These are phyloP conservation scores for Chalara sp. DNA, from an alignment of 2,329 filamentous ascomycete species.

Conservation along the genomic window DNA sequence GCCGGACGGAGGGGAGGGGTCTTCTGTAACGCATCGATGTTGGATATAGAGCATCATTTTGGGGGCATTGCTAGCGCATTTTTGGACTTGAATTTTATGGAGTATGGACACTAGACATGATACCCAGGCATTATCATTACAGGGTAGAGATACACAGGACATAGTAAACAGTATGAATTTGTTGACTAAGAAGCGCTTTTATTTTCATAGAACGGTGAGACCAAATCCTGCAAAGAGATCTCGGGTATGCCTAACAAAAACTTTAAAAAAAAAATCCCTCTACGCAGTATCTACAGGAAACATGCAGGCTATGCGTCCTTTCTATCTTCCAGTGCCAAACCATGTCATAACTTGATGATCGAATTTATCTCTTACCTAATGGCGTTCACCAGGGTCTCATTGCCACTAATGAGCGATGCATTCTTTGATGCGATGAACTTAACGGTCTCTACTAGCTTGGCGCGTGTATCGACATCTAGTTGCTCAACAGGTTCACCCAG, in stretches of 20 bases:
- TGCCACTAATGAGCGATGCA: constrained; percentile 20
- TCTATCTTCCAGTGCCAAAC: constrained; percentile 7
- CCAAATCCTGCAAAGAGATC: no score
- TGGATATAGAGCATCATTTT: no score
- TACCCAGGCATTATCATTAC: neutral
- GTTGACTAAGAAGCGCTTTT: no score
- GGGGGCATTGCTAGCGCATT: neutral
- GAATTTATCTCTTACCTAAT: constrained; percentile 9
- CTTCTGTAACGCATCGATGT: neutral
- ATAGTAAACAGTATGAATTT: neutral
- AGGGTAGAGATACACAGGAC: neutral
- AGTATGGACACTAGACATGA: neutral
- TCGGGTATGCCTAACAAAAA: no score
- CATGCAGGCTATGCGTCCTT: neutral
- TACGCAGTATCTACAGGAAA: neutral
- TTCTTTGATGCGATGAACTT: constrained; percentile 26
- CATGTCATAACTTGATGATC: constrained; percentile 15
- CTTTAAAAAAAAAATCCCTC: no score
- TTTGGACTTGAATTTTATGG: constrained; percentile 1
- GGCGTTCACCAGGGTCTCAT: constrained; percentile 14
- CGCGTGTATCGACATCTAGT: constrained; percentile 64
- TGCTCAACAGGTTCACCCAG: constrained; percentile 67
- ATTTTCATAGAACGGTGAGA: no score
- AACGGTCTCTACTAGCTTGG: constrained; percentile 59
- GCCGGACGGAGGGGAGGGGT: neutral